Conservation (phyloP, 805 yeast species). For the Teunomyces gatunensis region DNA sequence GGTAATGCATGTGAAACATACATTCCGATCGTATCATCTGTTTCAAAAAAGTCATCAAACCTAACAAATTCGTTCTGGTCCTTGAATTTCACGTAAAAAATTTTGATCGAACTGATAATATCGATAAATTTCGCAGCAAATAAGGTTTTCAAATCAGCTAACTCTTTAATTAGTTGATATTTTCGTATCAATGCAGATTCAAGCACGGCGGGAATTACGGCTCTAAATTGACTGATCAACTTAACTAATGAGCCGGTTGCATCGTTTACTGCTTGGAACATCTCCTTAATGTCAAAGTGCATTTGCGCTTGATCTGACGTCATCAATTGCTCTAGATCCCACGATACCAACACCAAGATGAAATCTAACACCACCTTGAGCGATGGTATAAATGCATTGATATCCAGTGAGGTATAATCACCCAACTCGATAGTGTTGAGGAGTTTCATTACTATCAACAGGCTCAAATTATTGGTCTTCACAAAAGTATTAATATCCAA, state of each 20-base stretch:
- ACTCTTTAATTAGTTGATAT: slow-evolving; percentile 14
- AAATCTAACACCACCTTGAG: slow-evolving; percentile 23
- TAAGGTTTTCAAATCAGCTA: slow-evolving; percentile 22
- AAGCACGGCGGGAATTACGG: slow-evolving; percentile 15
- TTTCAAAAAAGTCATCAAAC: slow-evolving; percentile 34
- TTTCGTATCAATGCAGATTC: slow-evolving; percentile 1
- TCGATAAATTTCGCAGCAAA: slow-evolving; percentile 30
- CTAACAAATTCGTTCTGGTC: slow-evolving; percentile 18
- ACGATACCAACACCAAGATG: slow-evolving; percentile 24
- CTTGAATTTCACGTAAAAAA: slow-evolving; percentile 31
- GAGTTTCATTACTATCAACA: slow-evolving; percentile 9
- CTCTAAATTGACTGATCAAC: slow-evolving; percentile 18
- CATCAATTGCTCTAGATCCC: slow-evolving; percentile 36
- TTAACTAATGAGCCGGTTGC: slow-evolving; percentile 13
- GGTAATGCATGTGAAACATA: slow-evolving; percentile 25
- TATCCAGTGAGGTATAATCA: slow-evolving; percentile 13
- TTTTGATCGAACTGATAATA: slow-evolving; percentile 29
- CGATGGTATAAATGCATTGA: slow-evolving; percentile 15
- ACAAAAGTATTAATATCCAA: slow-evolving; percentile 20
- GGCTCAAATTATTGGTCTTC: background rate
- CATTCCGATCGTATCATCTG: slow-evolving; percentile 14
- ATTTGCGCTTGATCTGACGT: slow-evolving; percentile 17
- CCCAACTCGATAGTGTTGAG: slow-evolving; percentile 9
- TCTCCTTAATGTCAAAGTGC: slow-evolving; percentile 20
- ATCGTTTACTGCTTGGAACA: slow-evolving; percentile 19